These are phyloP conservation scores for Phragmites australis DNA, from an alignment of 176 grass and related monocot species.

Conservation along the genomic window DNA sequence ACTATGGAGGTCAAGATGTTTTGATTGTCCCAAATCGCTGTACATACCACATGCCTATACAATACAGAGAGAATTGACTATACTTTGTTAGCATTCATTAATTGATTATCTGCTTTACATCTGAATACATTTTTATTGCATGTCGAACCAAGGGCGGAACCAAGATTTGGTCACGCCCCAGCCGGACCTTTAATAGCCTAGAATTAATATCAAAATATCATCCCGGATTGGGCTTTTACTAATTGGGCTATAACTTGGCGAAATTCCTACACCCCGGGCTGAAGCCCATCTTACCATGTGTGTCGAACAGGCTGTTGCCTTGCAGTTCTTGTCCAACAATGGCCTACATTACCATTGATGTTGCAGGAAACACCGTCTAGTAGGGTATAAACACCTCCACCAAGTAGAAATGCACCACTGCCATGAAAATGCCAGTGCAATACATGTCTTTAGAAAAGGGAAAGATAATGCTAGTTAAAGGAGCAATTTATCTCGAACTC, in stretches of 20 bases:
- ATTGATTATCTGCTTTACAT: conserved; percentile 5
- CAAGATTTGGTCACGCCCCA: too few species aligned
- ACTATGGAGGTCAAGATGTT: neutral
- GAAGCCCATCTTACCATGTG: too few species aligned
- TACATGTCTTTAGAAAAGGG: neutral
- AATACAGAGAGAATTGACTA: neutral
- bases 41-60: neutral
- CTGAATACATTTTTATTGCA: too few species aligned
- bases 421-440: conserved; percentile 19
- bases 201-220: too few species aligned
- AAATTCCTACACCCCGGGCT: too few species aligned
- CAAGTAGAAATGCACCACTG: conserved; percentile 83
- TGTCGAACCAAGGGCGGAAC: too few species aligned
- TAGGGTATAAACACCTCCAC: conserved; percentile 82
- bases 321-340: conserved; percentile 12
- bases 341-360: conserved; percentile 73
- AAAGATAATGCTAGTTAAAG: neutral
- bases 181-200: too few species aligned
- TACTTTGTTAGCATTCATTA: neutral
- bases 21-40: neutral
- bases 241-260: too few species aligned
- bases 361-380: conserved; percentile 71
- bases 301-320: neutral
- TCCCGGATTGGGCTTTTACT: too few species aligned
- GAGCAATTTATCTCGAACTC: neutral